phyloP scores from a whole-genome alignment of 768 basidiomycete species.

The Mrakia frigida region DNA sequence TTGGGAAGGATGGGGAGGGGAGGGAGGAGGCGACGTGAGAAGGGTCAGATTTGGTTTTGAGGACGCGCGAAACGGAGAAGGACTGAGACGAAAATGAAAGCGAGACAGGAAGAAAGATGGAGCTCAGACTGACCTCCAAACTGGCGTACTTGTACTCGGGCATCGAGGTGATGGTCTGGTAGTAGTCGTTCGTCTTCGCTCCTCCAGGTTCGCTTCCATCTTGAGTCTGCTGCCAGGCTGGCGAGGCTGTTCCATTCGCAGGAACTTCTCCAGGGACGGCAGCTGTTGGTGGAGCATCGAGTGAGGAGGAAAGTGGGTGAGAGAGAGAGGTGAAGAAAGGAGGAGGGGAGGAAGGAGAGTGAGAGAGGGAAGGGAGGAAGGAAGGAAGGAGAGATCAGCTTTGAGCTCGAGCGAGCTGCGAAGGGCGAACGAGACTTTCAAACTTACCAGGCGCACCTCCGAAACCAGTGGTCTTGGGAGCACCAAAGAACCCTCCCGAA shows the following conservation, averaged over 20 bases:
- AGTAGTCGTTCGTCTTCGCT: slow-evolving; percentile 26
- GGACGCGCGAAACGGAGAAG: background rate
- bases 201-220: slow-evolving; percentile 27
- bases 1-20: too few relatives aligned
- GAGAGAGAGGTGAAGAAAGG: background rate
- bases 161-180: slow-evolving; percentile 33
- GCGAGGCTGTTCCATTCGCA: slow-evolving; percentile 20
- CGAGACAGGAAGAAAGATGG: background rate
- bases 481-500: slow-evolving; percentile 20
- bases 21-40: too few relatives aligned
- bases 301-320: background rate
- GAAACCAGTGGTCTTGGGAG: slow-evolving; percentile 22
- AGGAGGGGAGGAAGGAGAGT: background rate
- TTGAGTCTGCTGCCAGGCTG: slow-evolving; percentile 21
- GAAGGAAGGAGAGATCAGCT: background rate
- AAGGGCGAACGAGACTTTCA: background rate
- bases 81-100: background rate
- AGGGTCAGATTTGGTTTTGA: slow-evolving; percentile 1
- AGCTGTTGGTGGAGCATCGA: background rate
- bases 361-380: background rate
- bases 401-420: background rate
- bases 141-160: slow-evolving; percentile 25
- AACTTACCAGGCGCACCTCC: slow-evolving; percentile 3
- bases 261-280: slow-evolving; percentile 21
- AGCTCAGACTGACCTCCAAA: slow-evolving; percentile 17